Conservation (phyloP, 2,329 filamentous ascomycete genomes). For the Acrocalymma vagum region DNA sequence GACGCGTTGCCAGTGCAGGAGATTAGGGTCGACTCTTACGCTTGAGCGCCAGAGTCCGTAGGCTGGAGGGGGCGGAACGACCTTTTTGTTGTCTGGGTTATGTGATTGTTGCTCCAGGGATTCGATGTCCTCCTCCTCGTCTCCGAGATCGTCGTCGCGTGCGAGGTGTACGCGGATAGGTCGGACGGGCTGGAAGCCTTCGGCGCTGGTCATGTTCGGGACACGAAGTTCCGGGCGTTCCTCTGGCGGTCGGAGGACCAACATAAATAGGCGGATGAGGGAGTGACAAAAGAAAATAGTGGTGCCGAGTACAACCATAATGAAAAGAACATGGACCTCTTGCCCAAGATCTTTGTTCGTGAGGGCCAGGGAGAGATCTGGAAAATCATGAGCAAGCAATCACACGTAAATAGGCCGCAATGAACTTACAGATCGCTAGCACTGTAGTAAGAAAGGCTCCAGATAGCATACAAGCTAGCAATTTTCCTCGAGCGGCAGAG, state of each 20-base stretch:
- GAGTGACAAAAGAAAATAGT: slow-evolving; percentile 84
- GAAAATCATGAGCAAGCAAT: no score
- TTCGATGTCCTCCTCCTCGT: slow-evolving; percentile 59
- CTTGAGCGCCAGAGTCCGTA: slow-evolving; percentile 87
- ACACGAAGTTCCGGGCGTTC: slow-evolving; percentile 39
- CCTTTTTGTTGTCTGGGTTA: slow-evolving; percentile 28
- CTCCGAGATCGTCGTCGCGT: slow-evolving; percentile 74
- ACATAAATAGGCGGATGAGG: slow-evolving; percentile 75
- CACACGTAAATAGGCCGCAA: no score
- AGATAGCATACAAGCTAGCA: slow-evolving; percentile 66
- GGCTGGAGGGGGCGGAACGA: slow-evolving; percentile 69
- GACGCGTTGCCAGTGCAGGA: slow-evolving; percentile 80
- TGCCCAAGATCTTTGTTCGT: slow-evolving; percentile 69
- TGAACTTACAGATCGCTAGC: slow-evolving; percentile 70
- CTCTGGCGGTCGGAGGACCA: slow-evolving; percentile 60
- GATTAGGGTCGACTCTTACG: slow-evolving; percentile 81
- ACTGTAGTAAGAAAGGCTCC: slow-evolving; percentile 68
- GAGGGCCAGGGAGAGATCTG: slow-evolving; percentile 78
- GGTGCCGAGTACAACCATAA: slow-evolving; percentile 77
- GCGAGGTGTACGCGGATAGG: slow-evolving; percentile 82
- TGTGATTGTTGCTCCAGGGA: slow-evolving; percentile 16
- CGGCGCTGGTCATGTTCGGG: slow-evolving; percentile 62
- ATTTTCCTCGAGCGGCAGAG: slow-evolving; percentile 40
- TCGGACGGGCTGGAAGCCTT: slow-evolving; percentile 73
- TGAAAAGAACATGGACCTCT: slow-evolving; percentile 81